Evolutionary conservation across 2,329 filamentous ascomycete genomes (phyloP), one percentile per base, ranked within the genome.

Genomic region (Pyrenophora graminea): DNA sequence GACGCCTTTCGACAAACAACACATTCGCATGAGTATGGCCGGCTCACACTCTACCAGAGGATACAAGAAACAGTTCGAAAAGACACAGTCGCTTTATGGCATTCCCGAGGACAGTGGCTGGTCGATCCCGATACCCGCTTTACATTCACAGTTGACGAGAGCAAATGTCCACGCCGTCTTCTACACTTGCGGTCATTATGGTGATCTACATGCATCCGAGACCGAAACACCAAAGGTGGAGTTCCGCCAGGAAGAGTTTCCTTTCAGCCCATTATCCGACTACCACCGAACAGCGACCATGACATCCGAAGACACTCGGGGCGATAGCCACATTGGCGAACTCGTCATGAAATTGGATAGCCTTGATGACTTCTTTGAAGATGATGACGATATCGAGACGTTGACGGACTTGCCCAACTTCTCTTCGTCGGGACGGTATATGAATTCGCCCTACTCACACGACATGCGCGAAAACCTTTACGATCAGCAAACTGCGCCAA

Each of bases 11-110:
- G 94, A 97, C 72, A 91, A 90, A 63, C 91, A 97, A 63, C 91
- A 97, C 68, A 78, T 99, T 51, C 86, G 94, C 33, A 99, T 99
- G 95, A 97, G 93, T 73, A 97, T 99, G 91, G 92, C 91, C 4
- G 88, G 90, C 10, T 87, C 89, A 1, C 91, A 91, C 2, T 94
- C 91, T 0, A 79, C 72, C 47, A 88, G 89, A 62, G 85, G 88
- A 0, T 88, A 94, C 42, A 87, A 90, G 41, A 97, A 97, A 70
- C 92, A 97, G 74, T 97, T 96, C 63, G 93, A 96, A 68, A 87
- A 90, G 18, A 96, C 91, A 0, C 89, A 96, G 70, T 97, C 91
- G 66, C 77, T 99, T 30, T 99, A 97, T 70, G 95, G 95, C 23
- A 97, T 99, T 51, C 94, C 94, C 0, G 93, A 97, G 69, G 87